Percentiles rank a stretch among this genome's conserved stretches.
Evolutionary conservation across 1,284 basidiomycete genomes (phyloP).

Genomic region (Erythrobasidium hasegawianum): DNA sequence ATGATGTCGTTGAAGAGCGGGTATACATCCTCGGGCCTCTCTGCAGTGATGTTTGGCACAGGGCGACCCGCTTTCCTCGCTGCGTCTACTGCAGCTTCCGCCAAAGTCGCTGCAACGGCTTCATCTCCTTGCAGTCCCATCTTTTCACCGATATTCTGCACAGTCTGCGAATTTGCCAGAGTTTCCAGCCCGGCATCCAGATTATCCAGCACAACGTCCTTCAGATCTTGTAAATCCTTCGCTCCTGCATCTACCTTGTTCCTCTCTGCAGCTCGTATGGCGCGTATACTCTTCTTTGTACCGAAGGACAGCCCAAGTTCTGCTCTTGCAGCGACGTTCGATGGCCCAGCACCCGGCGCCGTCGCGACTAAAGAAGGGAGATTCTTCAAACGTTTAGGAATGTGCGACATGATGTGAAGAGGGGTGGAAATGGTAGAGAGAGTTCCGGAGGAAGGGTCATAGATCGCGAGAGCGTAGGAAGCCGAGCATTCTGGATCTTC

Average conservation of each 20-base stretch:
- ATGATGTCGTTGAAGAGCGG: constrained; percentile 17
- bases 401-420: constrained; percentile 68
- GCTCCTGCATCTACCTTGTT: constrained; percentile 80
- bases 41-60: constrained; percentile 16
- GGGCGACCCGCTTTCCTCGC: constrained; percentile 21
- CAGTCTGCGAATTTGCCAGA: constrained; percentile 53
- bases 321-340: constrained; percentile 53
- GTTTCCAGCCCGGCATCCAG: constrained; percentile 68
- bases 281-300: constrained; percentile 83
- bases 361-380: constrained; percentile 14
- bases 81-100: constrained; percentile 6
- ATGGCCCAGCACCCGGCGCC: constrained; percentile 1
- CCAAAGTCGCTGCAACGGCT: background rate
- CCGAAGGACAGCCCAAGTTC: constrained; percentile 86
- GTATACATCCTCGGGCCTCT: constrained; percentile 29
- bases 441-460: constrained; percentile 65
- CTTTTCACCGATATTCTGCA: background rate
- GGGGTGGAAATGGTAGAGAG: constrained; percentile 66
- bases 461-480: constrained; percentile 51
- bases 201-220: constrained; percentile 69
- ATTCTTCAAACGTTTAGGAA: constrained; percentile 73
- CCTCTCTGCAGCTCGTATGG: constrained; percentile 74
- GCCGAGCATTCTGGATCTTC: constrained; percentile 26
- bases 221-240: constrained; percentile 65
- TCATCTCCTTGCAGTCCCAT: constrained; percentile 7